Base-by-base conservation (phyloP, 202 grass and related monocot species). In the Schoenoplectus tabernaemontani region DNA sequence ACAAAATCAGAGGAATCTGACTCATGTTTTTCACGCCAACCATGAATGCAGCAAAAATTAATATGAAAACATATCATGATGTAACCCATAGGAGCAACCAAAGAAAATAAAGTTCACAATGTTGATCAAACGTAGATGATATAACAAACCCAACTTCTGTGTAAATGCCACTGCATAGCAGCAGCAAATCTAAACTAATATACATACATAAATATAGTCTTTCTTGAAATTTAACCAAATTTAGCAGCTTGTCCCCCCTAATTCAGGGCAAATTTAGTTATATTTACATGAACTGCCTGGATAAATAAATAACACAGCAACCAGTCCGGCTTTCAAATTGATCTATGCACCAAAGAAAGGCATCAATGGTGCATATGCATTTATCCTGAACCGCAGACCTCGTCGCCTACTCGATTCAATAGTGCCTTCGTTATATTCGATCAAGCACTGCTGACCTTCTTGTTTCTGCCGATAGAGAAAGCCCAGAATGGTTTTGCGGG, bases 371-470 rank as follows among this genome's bases (percentile, higher is more conserved):
- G 58, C 30, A 41, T 11, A 30, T 64, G 39, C 77, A 30, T 62
- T 62, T 32, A 64, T 64, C 4, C 37, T 48, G 84, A 66, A 76
- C 5, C n/a, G 48, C 58, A 83, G 57, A 68, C n/a, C 6, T 61
- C 53, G 81, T 39, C 12, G 30, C 50, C 39, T 53, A 47, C 64
- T 64, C 57, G 83, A 74, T 26, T 51, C 4, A 28, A 56, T 80
- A 37, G 51, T 33, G 16, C 10, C 1, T 41, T 37, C 69, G 11
- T 24, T 73, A 58, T 17, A 71, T 9, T 82, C 73, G 23, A 34
- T 92, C 85, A 98, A 3, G 67, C 83, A 44, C 89, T 98, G 76
- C 87, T 92, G 71, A 86, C 87, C 90, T 62, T 89, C 84, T 90
- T 89, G 3, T 90, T 64, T 56, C 43, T 76, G 20, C 67, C 66